Evolutionary conservation across 106 monocot species (phyloP).

Genomic region (Cymbidium sinense): DNA sequence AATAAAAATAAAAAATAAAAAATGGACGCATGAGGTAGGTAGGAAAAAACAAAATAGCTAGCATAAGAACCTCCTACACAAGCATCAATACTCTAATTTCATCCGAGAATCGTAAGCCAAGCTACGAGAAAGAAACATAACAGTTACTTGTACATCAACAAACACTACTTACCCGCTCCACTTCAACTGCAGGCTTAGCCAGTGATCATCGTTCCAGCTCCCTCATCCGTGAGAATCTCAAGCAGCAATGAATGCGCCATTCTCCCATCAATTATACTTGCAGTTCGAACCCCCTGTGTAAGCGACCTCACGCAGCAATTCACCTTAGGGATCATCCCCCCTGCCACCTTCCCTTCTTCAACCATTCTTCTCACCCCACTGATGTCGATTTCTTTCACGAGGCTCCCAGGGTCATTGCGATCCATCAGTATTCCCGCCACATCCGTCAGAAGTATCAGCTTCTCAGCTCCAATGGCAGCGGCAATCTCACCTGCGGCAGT

Average conservation of each 20-base stretch:
- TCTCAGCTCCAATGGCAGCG: conserved; percentile 81
- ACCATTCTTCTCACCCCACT: conserved; percentile 65
- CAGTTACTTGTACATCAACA: neutral
- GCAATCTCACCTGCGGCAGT: conserved; percentile 88
- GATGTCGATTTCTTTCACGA: conserved; percentile 77
- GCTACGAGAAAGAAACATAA: neutral
- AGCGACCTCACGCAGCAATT: conserved; percentile 74
- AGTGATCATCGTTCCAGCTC: conserved; percentile 90
- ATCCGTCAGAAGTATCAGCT: conserved; percentile 81
- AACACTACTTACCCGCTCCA: neutral
- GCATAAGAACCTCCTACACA: neutral
- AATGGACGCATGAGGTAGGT: neutral
- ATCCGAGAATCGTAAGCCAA: neutral
- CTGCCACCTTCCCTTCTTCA: conserved; percentile 71
- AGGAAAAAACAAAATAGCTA: neutral
- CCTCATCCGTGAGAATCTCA: conserved; percentile 86
- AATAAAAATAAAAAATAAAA: too few species aligned
- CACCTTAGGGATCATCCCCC: conserved; percentile 98
- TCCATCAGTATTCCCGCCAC: conserved; percentile 76
- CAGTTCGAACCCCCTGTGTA: conserved; percentile 78
- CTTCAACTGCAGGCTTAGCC: conserved; percentile 30
- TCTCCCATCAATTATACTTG: conserved; percentile 89
- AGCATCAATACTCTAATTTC: neutral
- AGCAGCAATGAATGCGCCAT: conserved; percentile 76
- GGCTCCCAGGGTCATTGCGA: conserved; percentile 49